Base-by-base conservation (phyloP, 352 stramenopile species). In the Globisporangium cystogenes region DNA sequence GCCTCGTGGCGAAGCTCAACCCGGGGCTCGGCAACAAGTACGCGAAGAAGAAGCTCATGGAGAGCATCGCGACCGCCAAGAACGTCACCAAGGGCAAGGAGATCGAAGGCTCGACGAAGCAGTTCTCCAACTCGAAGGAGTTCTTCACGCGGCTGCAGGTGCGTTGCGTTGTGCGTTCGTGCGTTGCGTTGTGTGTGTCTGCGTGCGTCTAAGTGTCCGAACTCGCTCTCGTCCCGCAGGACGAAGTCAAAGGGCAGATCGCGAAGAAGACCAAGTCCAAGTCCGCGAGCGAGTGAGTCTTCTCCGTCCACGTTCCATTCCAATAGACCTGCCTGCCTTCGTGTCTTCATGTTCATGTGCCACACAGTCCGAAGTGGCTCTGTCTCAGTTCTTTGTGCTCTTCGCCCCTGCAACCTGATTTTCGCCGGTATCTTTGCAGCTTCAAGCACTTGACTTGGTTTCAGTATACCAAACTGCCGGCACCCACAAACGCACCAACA, bases 21-120 rank as follows among this genome's bases (percentile, higher is more conserved):
- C 91, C 93, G n/a, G 91, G 91, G 0, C 72, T 98, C 35, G 91
- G 92, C 59, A 98, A 98, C 75, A 96, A 96, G 53, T 98, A 98
- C 75, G 93, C 96, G 60, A 97, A 97, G 69, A 94, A 85, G 78
- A 96, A 94, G 58, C 78, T 94, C 72, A 70, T 92, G 58, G 77
- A 94, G 64, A 90, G 71, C 59, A 70, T 94, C 37, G 73, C 76
- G 24, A 68, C 65, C 49, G 76, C 79, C 70, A 89, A 87, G 68
- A 94, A 91, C 61, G 70, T 94, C 60, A 90, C 76, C n/a, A 83
- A 55, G 58, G 83, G 83, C 73, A 93, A 84, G 64, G 70, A 74
- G 50, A 90, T 90, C 67, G 78, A 90, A 45, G 80, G 79, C 55
- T 89, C 77, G 16, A 79, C 76, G 37, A 86, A 86, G 64, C 79